Base-by-base conservation (phyloP, 805 yeast species). In the Wickerhamiella brachini region DNA sequence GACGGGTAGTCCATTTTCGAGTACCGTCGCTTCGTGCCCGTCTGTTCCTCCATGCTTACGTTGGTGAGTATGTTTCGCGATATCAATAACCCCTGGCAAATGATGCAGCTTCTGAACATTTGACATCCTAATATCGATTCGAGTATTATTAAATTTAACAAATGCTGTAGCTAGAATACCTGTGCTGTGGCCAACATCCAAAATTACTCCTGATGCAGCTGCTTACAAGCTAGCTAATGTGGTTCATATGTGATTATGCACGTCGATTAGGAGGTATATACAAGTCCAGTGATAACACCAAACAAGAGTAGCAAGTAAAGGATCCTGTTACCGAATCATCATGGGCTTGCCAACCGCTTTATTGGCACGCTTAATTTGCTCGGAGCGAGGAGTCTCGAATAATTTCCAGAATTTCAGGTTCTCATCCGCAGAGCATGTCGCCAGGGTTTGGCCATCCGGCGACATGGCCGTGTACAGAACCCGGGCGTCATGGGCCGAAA, bases 381-480 rank as follows among this genome's bases (percentile, higher is more conserved):
- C 20, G 20, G 41, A n/a, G 9, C 41, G 41, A 3, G 41, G 39
- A 56, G 66, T 50, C 60, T 90, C 96, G 66, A 88, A 90, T 21
- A 93, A 73, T 57, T 85, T 83, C 89, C 95, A 93, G 68, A 93
- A 93, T 68, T 93, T 90, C 62, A 93, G 74, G 68, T 88, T 90
- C 65, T 93, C 98, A 67, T 93, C 97, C 12, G 95, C 94, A 2
- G 97, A 94, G 45, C 89, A 88, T 0, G 98, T 93, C 0, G 95
- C 97, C 51, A 93, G 69, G 0, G 94, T 85, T 49, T 85, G 78
- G 15, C 84, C 85, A 67, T 93, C 97, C 3, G 97, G 97, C 22
- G 95, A 84, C 49, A 93, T 64, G 46, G 87, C 80, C 24, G 95
- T 83, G 54, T 78, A 78, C 49, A 93, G 73, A 23, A 93, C 87